Percentiles rank a stretch among this genome's conserved stretches.
Evolutionary conservation across 176 grass and related monocot genomes (phyloP).

Genomic region (Melocanna baccifera): DNA sequence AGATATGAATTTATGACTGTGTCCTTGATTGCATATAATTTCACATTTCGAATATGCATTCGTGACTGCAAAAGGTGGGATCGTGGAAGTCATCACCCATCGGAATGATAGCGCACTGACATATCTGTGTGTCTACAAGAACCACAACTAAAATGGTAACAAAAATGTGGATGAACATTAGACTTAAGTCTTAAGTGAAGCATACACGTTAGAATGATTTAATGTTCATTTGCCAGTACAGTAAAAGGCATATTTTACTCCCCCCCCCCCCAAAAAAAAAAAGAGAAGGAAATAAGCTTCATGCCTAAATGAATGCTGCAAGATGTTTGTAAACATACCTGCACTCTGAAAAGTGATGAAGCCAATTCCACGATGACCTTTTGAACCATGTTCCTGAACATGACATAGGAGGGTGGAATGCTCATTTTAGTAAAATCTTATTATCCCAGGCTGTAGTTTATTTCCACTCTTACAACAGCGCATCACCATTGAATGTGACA

Average conservation of each 20-base stretch:
- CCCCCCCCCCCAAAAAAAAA: too few species aligned
- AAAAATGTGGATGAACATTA: background rate
- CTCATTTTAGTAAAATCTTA: conserved; percentile 13
- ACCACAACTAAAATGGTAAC: background rate
- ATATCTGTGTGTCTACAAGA: background rate
- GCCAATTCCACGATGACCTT: conserved; percentile 94
- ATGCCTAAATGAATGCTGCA: background rate
- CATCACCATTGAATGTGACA: background rate
- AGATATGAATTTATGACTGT: background rate
- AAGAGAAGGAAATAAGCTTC: background rate
- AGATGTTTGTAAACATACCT: conserved; percentile 43
- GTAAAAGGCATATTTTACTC: background rate
- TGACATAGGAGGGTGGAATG: background rate
- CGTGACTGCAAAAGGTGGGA: background rate
- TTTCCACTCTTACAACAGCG: background rate
- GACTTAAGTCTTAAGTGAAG: background rate
- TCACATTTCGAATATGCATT: background rate
- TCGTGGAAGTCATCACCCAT: background rate
- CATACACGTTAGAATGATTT: background rate
- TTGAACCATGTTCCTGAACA: conserved; percentile 80
- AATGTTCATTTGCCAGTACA: background rate
- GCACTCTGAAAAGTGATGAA: conserved; percentile 83
- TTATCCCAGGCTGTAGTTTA: background rate
- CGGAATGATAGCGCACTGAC: background rate
- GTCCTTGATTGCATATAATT: background rate